Evolutionary conservation across 176 grass and related monocot genomes (phyloP).

Genomic region (Carex myosuroides): DNA sequence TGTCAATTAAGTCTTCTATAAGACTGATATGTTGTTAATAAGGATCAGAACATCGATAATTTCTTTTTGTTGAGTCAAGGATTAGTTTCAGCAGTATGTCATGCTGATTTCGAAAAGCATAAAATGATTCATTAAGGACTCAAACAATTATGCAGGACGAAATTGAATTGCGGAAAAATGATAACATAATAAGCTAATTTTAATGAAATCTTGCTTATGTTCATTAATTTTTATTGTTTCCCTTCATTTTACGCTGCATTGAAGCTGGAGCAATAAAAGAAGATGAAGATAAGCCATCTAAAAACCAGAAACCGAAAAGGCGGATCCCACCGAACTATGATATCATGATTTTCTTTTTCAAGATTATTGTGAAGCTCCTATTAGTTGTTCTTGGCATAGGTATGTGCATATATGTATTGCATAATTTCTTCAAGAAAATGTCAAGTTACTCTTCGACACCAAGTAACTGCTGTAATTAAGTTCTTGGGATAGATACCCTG

Average conservation of each 20-base stretch:
- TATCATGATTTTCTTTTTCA: not conserved
- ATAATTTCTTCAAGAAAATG: not conserved
- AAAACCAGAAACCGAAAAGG: not conserved
- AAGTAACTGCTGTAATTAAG: not conserved
- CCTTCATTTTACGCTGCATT: not conserved
- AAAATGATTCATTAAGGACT: not conserved
- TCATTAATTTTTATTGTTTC: not conserved
- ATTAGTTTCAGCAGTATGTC: not conserved
- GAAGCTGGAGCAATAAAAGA: not conserved
- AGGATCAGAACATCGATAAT: not conserved
- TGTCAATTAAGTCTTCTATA: not conserved
- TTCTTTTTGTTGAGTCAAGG: not conserved
- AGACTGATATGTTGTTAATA: not conserved
- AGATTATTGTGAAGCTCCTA: not conserved
- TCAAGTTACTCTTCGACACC: not conserved
- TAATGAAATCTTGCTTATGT: not conserved
- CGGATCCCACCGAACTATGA: not conserved
- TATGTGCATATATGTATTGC: not conserved
- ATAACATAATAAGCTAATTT: not conserved
- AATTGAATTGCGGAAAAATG: not conserved
- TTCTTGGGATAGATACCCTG: not conserved
- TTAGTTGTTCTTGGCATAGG: constrained; percentile 1
- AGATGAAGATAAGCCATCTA: not conserved
- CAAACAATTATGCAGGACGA: not conserved
- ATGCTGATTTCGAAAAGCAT: not conserved